phyloP scores from a whole-genome alignment of 108 stramenopile species.

The Pinguiococcus pyrenoidosus region DNA sequence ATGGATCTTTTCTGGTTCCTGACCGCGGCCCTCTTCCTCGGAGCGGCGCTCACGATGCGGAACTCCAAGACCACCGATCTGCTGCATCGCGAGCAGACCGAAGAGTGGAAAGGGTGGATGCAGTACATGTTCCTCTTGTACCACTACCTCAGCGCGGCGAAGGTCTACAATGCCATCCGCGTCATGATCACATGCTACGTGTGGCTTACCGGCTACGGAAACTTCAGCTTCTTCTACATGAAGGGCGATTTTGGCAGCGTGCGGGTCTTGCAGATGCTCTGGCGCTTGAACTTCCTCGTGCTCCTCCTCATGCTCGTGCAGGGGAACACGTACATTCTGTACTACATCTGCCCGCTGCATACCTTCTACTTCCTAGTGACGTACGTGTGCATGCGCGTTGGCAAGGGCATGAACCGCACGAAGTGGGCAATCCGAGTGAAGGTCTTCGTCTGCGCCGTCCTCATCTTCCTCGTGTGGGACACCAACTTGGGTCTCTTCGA shows the following conservation, averaged over 20 bases:
- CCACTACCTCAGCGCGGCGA: constrained; percentile 88
- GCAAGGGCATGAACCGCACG: constrained; percentile 55
- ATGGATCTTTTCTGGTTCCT: constrained; percentile 42
- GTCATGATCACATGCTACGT: constrained; percentile 96
- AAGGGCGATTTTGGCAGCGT: constrained; percentile 74
- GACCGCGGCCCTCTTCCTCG: constrained; percentile 20
- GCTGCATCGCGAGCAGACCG: constrained; percentile 89
- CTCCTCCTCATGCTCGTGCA: constrained; percentile 71
- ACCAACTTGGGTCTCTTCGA: constrained; percentile 52
- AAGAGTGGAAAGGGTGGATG: constrained; percentile 99
- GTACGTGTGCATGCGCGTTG: constrained; percentile 69
- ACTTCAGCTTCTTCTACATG: constrained; percentile 83
- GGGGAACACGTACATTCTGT: constrained; percentile 87
- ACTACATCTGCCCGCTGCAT: constrained; percentile 94
- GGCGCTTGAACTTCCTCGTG: constrained; percentile 91
- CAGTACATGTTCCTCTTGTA: constrained; percentile 92
- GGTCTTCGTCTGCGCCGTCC: constrained; percentile 51
- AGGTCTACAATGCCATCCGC: constrained; percentile 86
- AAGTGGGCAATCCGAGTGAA: constrained; percentile 70
- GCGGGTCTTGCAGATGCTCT: constrained; percentile 87
- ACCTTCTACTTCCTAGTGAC: constrained; percentile 94
- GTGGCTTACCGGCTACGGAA: constrained; percentile 97
- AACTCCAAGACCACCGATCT: constrained; percentile 34
- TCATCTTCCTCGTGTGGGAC: constrained; percentile 81
- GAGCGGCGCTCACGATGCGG: constrained; percentile 21